phyloP scores from a whole-genome alignment of 768 basidiomycete genomes.

The Tubosaeta brunneosetosa region DNA sequence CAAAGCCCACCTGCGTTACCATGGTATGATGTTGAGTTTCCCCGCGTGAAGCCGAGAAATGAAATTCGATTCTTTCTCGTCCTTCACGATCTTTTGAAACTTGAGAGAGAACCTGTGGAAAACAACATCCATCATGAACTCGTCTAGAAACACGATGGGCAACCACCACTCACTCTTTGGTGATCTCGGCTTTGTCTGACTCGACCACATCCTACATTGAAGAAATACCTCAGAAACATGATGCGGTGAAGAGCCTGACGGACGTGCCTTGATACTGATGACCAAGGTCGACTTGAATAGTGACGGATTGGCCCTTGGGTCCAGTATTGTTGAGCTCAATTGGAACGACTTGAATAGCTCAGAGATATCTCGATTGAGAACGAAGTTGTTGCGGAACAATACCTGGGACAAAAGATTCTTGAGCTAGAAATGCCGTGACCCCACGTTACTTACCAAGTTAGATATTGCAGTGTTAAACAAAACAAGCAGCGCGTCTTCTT shows the following conservation, averaged over 20 bases:
- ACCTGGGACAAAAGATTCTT: slow-evolving; percentile 37
- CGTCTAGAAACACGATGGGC: neutral
- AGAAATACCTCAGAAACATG: neutral
- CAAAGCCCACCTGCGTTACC: slow-evolving; percentile 27
- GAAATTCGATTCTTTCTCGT: slow-evolving; percentile 59
- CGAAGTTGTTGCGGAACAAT: slow-evolving; percentile 63
- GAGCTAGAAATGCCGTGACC: too few relatives aligned
- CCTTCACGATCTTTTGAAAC: slow-evolving; percentile 55
- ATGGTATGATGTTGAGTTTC: slow-evolving; percentile 53
- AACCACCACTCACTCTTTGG: slow-evolving; percentile 42
- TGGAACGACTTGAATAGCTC: slow-evolving; percentile 62
- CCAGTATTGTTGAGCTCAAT: slow-evolving; percentile 51
- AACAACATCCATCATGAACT: neutral
- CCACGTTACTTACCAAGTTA: slow-evolving; percentile 53
- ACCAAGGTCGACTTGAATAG: slow-evolving; percentile 56
- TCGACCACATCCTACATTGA: slow-evolving; percentile 58
- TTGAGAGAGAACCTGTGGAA: slow-evolving; percentile 50
- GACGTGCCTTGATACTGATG: slow-evolving; percentile 56
- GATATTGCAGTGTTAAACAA: slow-evolving; percentile 64
- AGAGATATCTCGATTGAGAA: slow-evolving; percentile 53
- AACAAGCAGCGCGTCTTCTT: slow-evolving; percentile 60
- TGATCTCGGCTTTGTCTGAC: slow-evolving; percentile 54
- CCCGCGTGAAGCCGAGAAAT: slow-evolving; percentile 57
- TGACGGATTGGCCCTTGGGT: slow-evolving; percentile 53
- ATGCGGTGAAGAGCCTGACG: rapidly evolving